A percentile compares a stretch with the other conserved stretches of the same genome.
phyloP scores from a whole-genome alignment of 2,329 filamentous ascomycete species.

The Penicillium sclerotiorum region DNA sequence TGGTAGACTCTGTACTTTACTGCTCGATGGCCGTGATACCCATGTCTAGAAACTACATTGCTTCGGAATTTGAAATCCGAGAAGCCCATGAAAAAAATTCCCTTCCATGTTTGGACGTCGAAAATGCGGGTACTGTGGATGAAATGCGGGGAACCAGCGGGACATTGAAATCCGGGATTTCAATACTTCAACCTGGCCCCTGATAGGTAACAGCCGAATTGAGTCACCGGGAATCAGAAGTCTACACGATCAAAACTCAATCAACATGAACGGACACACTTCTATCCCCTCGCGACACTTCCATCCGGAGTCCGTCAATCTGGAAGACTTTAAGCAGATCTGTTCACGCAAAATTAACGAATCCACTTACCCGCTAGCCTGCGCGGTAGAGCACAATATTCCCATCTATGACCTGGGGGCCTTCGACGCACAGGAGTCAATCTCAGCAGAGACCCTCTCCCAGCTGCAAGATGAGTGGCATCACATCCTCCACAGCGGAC shows the following conservation, averaged over 20 bases:
- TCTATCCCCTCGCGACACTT: conserved; percentile 26
- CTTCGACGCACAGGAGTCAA: conserved; percentile 36
- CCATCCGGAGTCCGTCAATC: conserved; percentile 16
- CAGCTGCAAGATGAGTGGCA: conserved; percentile 64
- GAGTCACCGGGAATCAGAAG: neutral
- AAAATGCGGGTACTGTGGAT: conserved; percentile 10
- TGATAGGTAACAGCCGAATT: no score
- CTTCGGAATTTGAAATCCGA: conserved; percentile 11
- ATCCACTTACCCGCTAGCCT: conserved; percentile 53
- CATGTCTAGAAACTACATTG: conserved; percentile 20
- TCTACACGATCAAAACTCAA: neutral
- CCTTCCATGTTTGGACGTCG: neutral
- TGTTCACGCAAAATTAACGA: conserved; percentile 45
- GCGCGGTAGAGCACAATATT: conserved; percentile 52
- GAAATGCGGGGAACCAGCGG: conserved; percentile 17
- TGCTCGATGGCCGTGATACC: conserved; percentile 31
- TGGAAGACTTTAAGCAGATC: conserved; percentile 50
- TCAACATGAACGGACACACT: conserved; percentile 9
- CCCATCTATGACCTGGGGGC: conserved; percentile 57
- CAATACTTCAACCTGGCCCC: conserved; percentile 10
- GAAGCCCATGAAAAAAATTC: conserved; percentile 14
- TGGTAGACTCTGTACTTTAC: conserved; percentile 30
- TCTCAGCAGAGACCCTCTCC: conserved; percentile 28
- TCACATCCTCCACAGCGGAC: conserved; percentile 58
- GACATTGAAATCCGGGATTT: conserved; percentile 22